Evolutionary conservation across 768 basidiomycete genomes (phyloP), one percentile per base, ranked within the genome.

Genomic region (Collybia sp.): DNA sequence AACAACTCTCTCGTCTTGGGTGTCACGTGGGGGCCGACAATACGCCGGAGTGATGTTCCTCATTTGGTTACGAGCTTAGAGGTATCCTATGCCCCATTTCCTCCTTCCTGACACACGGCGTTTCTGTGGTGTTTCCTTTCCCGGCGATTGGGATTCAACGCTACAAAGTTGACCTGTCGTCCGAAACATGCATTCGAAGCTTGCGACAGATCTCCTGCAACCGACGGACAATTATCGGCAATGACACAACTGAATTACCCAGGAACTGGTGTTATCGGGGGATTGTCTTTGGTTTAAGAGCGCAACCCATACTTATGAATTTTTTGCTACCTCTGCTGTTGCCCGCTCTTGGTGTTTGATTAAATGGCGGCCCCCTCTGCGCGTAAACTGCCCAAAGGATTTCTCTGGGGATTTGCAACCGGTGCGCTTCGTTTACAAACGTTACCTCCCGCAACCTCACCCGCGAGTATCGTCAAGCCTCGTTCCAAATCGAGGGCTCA

Each of bases 401-500:
- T 85, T 59, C 66, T 85, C 43, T 85, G 82, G 79, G 82, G 82
- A 39, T 84, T 84, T 55, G 82, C 83, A 2, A 85, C 84, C 12
- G 81, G 83, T 79, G 50, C 52, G 77, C 57, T 18, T 15, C 18
- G 34, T 44, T 34, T 48, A 8, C 3, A 25, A 25, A 25, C 25
- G 25, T 8, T 25, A 25, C 25, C 25, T 25, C 25, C 8, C 25
- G 25, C 8, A 8, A 8, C 25, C 25, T 25, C 8, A 25, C 25
- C 25, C 8, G 3, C 8, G 41, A 49, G 16, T 47, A 20, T 45
- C 48, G 42, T 46, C 40, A 41, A 76, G 88, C 85, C 17, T 67
- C 76, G 47, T 87, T 86, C 63, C 85, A 88, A 67, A 80, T 87
- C 45, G 87, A 88, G 61, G 86, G 85, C 30, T 82, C 83, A 1